Base-by-base conservation (phyloP, 768 basidiomycete genomes). In the Lactarius vividus region DNA sequence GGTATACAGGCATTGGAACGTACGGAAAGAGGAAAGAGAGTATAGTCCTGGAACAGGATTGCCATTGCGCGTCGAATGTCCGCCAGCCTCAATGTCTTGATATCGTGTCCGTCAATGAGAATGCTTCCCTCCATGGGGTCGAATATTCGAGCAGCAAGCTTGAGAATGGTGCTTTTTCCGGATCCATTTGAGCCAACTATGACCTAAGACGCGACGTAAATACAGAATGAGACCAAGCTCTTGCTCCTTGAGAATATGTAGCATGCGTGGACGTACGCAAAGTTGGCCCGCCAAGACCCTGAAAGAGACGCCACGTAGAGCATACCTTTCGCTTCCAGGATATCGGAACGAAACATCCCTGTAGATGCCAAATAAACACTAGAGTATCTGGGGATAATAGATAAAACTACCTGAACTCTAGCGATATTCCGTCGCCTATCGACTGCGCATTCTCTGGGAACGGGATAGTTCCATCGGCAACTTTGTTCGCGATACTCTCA, bases 1-100 rank as follows among this genome's bases (percentile, higher is more conserved):
- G 20, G 28, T 13, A 58, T 26, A 42, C 16, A 26, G 6, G 5
- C 11, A 26, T 52, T n/a, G 49, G 26, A 23, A 55, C 88, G 56
- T 66, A 89, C 89, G 23, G 90, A 88, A 56, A 93, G 78, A 0
- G 91, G 91, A 71, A 92, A 92, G 70, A 85, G 81, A 0, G 88
- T 90, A 70, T 89, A 92, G 73, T 93, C 91, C 72, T 93, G 91
- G 76, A 92, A 92, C 33, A 93, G 81, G n/a, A 87, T 88, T 3
- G 87, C 85, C 40, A 85, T 85, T 2, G 85, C 81, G 15, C 83
- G 82, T n/a, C 91, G 78, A 16, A 92, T 76, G 73, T 91, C 87
- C 5, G 77, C 79, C 8, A 92, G 80, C 60, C 80, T 83, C 23
- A 89, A 75, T 0, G 81, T 82, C 52, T 80, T 81, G 68, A 92